Base-by-base conservation (phyloP, 306 rosid genomes). In the Rubus parviflorus region DNA sequence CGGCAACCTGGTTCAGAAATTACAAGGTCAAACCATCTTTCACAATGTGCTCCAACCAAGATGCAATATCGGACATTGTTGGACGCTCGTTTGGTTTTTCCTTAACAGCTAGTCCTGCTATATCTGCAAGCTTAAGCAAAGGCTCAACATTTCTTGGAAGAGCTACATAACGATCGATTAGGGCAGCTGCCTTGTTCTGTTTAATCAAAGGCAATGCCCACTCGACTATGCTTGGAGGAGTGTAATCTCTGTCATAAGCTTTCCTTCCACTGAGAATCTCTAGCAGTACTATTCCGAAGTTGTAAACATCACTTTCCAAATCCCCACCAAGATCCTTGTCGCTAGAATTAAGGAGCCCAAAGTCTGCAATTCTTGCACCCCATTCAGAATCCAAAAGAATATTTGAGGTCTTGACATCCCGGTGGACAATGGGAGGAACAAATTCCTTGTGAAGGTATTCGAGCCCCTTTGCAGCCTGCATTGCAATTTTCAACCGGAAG, bases 201-300 rank as follows among this genome's bases (percentile, higher is more conserved):
- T 88, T 88, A 54, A 95, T 91, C 71, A 86, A 80, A 76, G 94
- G 97, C 82, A 89, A 84, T 80, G 97, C 96, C 97, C 99, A 92
- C 42, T 92, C 96, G 17, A 89, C 84, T 76, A 92, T 76, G 23
- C 87, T 81, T 0, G 96, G 87, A 76, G 88, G 96, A 43, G 74
- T 78, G 66, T 75, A 86, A 66, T 95, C 99, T 72, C 77, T 82
- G 43, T 95, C 99, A 78, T 69, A 81, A 61, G 94, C 91, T 65
- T 92, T 92, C 75, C 99, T 88, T 81, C 99, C 99, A 60, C 96
- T 95, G 20, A 95, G 87, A 72, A 92, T 81, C 89, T 95, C 97
- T 0, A 95, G 83, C 74, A 95, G 79, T 9, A 95, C 96, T 57
- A 84, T 79, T n/a, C 99, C 97, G 23, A 89, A 92, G 63, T 78